phyloP scores from a whole-genome alignment of 352 stramenopile species.

The Phytophthora cryptogea region DNA sequence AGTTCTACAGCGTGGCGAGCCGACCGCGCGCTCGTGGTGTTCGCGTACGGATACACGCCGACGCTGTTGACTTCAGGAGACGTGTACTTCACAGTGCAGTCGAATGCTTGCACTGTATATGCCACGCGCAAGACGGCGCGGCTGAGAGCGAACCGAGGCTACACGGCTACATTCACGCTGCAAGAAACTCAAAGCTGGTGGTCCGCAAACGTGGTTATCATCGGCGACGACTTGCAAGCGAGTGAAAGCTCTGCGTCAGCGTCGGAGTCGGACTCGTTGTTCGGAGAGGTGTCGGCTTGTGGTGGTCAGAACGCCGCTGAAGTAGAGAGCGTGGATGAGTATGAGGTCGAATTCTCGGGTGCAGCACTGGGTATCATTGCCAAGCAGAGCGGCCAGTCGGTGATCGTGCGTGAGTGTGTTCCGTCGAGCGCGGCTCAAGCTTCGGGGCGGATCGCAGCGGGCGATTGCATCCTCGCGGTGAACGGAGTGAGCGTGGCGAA shows the following conservation, averaged over 20 bases:
- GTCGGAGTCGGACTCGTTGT: conserved; percentile 29
- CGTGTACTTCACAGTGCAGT: conserved; percentile 84
- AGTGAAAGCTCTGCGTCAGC: conserved; percentile 26
- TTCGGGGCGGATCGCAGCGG: conserved; percentile 55
- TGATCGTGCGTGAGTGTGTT: conserved; percentile 80
- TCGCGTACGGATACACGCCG: conserved; percentile 86
- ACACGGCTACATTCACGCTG: conserved; percentile 83
- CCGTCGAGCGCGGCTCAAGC: conserved; percentile 54
- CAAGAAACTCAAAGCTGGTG: conserved; percentile 84
- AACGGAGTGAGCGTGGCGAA: conserved; percentile 65
- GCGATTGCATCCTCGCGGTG: conserved; percentile 76
- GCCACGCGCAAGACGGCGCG: conserved; percentile 80
- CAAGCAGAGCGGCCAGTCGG: conserved; percentile 59
- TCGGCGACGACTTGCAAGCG: conserved; percentile 79
- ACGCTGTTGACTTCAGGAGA: conserved; percentile 83
- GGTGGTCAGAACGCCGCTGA: conserved; percentile 2
- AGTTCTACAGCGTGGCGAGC: conserved; percentile 52
- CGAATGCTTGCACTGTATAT: conserved; percentile 83
- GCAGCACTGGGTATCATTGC: conserved; percentile 69
- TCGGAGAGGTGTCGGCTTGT: conserved; percentile 27
- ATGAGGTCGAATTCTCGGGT: conserved; percentile 72
- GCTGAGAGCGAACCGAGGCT: conserved; percentile 74
- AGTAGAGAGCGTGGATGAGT: conserved; percentile 47
- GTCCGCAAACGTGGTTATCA: conserved; percentile 79
- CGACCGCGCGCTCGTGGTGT: conserved; percentile 74